These are phyloP conservation scores for Saturnispora dispora DNA, from an alignment of 805 yeast species.

Conservation along the genomic window DNA sequence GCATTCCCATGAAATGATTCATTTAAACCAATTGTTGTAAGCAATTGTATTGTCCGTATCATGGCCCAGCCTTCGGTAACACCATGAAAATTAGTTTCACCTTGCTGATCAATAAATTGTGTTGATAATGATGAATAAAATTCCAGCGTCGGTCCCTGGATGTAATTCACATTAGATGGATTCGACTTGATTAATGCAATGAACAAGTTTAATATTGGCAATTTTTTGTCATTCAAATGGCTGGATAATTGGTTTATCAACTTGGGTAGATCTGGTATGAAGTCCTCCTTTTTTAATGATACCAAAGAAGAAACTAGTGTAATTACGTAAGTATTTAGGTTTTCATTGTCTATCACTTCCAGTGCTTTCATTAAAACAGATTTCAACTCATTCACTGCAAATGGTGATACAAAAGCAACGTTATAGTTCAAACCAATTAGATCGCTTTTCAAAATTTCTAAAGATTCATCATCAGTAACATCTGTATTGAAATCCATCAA, in stretches of 20 bases:
- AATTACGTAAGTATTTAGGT: neutral
- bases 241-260: neutral
- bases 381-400: neutral
- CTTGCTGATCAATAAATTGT: neutral
- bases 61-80: constrained; percentile 2
- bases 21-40: neutral
- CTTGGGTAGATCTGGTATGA: neutral
- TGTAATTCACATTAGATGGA: neutral
- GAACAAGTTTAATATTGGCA: neutral
- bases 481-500: neutral
- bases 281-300: neutral
- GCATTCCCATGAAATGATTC: neutral
- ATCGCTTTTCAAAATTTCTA: neutral
- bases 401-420: neutral
- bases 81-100: constrained; percentile 1
- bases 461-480: neutral
- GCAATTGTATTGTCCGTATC: neutral
- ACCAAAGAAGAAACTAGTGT: neutral
- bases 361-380: neutral
- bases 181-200: neutral
- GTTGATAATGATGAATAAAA: neutral
- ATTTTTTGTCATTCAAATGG: neutral
- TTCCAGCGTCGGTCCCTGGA: neutral
- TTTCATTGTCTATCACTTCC: neutral
- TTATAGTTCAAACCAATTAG: constrained; percentile 1